phyloP scores from a whole-genome alignment of 2,329 filamentous ascomycete genomes.

The Fusarium foetens region DNA sequence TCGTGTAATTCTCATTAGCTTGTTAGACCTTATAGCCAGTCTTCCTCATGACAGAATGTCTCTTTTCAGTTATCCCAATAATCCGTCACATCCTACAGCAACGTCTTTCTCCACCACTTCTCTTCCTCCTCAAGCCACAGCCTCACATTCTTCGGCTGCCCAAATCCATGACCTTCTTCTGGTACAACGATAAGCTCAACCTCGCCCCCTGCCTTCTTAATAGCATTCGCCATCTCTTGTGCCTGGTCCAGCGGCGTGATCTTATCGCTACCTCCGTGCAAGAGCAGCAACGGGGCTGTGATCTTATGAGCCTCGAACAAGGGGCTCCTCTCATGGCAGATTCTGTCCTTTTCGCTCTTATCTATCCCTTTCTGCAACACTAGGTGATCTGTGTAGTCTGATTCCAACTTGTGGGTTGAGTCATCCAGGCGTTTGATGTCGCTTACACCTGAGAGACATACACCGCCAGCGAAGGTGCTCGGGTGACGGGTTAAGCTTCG shows the following conservation, averaged over 20 bases:
- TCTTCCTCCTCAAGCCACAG: constrained; percentile 57
- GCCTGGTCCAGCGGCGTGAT: constrained; percentile 69
- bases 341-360: constrained; percentile 52
- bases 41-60: neutral
- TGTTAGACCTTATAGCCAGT: neutral
- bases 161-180: constrained; percentile 63
- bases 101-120: constrained; percentile 57
- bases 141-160: constrained; percentile 52
- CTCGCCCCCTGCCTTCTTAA: constrained; percentile 54
- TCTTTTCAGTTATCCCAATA: neutral
- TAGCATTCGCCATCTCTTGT: constrained; percentile 59
- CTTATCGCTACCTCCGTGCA: constrained; percentile 65
- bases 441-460: constrained; percentile 62
- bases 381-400: constrained; percentile 59
- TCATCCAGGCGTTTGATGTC: constrained; percentile 58
- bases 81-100: constrained; percentile 41
- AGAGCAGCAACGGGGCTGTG: constrained; percentile 61
- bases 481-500: constrained; percentile 60
- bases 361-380: constrained; percentile 51
- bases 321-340: constrained; percentile 60
- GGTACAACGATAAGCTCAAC: constrained; percentile 60
- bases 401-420: constrained; percentile 67
- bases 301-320: constrained; percentile 60
- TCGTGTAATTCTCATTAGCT: neutral
- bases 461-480: constrained; percentile 58